phyloP scores from a whole-genome alignment of 768 basidiomycete species.

The Rhizopogon rudus region DNA sequence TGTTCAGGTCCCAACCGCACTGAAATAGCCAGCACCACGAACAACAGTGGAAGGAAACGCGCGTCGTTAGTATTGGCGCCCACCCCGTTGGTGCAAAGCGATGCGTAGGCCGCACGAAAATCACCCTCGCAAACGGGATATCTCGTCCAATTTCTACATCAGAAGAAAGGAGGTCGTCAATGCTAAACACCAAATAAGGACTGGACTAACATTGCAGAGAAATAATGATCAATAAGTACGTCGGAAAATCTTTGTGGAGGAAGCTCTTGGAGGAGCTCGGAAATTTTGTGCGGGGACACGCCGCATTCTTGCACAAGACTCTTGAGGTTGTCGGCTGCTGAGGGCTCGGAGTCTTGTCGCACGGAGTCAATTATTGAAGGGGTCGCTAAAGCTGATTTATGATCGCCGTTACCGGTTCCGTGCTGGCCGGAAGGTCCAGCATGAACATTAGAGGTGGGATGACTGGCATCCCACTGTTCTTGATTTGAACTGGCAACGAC shows the following conservation, averaged over 20 bases:
- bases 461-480: constrained; percentile 21
- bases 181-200: background rate
- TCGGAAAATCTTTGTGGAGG: constrained; percentile 74
- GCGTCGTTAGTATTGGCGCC: constrained; percentile 70
- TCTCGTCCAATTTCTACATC: constrained; percentile 81
- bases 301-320: constrained; percentile 90
- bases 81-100: constrained; percentile 57
- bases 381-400: constrained; percentile 21
- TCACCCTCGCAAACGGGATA: constrained; percentile 87
- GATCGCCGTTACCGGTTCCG: constrained; percentile 20
- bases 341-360: constrained; percentile 35
- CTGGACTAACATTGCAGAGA: constrained; percentile 56
- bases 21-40: constrained; percentile 87
- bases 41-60: constrained; percentile 86
- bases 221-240: constrained; percentile 80
- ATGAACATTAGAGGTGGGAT: constrained; percentile 10
- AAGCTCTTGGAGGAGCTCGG: constrained; percentile 84
- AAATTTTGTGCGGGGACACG: constrained; percentile 84
- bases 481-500: constrained; percentile 37
- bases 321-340: constrained; percentile 78
- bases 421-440: constrained; percentile 13
- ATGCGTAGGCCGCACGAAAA: constrained; percentile 68
- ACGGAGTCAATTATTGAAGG: constrained; percentile 37
- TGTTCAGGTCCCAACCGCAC: constrained; percentile 82
- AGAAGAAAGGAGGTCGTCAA: background rate